Evolutionary conservation across 73 alveolate species (phyloP).

Genomic region (Paramecium tetraurelia): DNA sequence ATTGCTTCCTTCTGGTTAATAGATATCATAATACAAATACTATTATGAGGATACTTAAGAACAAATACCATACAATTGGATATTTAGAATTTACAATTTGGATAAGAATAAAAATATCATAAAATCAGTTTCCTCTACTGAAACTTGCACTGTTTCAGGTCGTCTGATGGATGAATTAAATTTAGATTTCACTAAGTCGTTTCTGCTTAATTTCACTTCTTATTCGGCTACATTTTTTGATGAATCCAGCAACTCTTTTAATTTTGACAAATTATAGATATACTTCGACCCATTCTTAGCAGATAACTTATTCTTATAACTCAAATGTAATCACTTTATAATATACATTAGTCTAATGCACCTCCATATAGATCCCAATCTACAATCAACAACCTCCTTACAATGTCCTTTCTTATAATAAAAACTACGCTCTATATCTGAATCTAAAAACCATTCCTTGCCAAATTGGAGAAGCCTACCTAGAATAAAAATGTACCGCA

Average conservation of each 20-base stretch:
- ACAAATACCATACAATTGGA: slow-evolving; percentile 16
- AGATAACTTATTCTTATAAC: not conserved
- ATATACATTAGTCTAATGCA: not conserved
- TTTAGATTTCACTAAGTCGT: not conserved
- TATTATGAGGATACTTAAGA: not conserved
- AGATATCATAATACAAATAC: not conserved
- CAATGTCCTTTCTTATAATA: not conserved
- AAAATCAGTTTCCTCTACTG: not conserved
- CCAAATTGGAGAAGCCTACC: not conserved
- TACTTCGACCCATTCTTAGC: not conserved
- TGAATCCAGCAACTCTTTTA: not conserved
- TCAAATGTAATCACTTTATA: not conserved
- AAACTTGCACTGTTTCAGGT: not conserved
- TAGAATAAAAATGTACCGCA: not conserved
- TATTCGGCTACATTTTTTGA: not conserved
- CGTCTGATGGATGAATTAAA: not conserved
- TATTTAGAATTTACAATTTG: not conserved
- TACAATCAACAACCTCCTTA: not conserved
- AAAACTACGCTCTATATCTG: not conserved
- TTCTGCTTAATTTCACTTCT: not conserved
- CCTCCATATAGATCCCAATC: slow-evolving; percentile 3
- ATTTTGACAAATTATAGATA: not conserved
- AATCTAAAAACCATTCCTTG: slow-evolving; percentile 1
- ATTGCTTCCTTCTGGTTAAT: not conserved
- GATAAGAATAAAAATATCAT: not conserved